Evolutionary conservation across 148 eudicot genomes (phyloP), one percentile per base, ranked within the genome.

Genomic region (Cornus kousa): DNA sequence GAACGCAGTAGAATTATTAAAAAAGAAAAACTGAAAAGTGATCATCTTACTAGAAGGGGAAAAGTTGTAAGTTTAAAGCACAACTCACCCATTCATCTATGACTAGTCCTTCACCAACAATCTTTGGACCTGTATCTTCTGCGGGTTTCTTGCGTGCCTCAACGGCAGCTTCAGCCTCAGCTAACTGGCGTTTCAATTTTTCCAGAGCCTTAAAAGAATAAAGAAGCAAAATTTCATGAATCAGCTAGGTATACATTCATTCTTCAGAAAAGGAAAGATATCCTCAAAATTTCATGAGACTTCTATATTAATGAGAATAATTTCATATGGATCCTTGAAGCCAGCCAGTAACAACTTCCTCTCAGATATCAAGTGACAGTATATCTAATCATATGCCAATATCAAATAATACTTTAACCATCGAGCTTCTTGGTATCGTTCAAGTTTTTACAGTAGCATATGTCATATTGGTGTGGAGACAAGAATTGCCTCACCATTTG

Each of bases 31-130:
- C 13, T 32, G 32, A 32, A 23, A 37, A 57, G 22, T 23, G 17
- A 10, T 62, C 46, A 33, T 20, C 20, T 1, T 35, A 48, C 9
- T 33, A 57, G 39, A 20, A 57, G 11, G 23, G 24, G 59, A 14
- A 53, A 76, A 33, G 9, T 43, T 64, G 19, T 67, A 68, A 28
- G 14, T 32, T 55, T 14, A 28, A 62, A 70, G 35, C 14, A 78
- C 16, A 72, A 80, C 97, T 84, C 67, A 96, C 99, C 99, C 99
- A 96, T 93, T 96, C 99, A 87, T 96, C 99, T 0, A 96, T 93
- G 19, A 93, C 99, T 37, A 96, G 98, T 67, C 99, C 99, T 92
- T 96, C 99, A 24, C 98, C 98, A 72, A 92, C 80, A 74, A 96
- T 85, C 85, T 90, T 93, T 33, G 94, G 95, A 28, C 98, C 97